Evolutionary conservation across 805 yeast species (phyloP).

Genomic region (Zygoascus biomembranicola): DNA sequence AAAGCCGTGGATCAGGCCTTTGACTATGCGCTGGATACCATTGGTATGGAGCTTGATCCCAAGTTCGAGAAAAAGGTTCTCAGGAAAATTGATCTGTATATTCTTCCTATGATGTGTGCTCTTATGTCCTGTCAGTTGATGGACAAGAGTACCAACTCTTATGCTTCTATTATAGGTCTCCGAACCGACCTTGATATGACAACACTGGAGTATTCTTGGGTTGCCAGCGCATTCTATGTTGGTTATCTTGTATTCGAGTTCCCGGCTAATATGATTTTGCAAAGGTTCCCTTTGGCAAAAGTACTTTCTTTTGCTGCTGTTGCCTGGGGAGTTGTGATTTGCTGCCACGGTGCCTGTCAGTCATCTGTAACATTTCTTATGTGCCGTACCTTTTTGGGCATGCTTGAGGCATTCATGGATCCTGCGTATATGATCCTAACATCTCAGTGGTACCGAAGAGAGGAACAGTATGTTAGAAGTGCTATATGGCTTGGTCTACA

Average conservation of each 20-base stretch:
- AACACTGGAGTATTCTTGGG: slow-evolving; percentile 37
- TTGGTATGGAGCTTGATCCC: neutral
- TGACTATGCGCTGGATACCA: neutral
- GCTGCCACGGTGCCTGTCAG: slow-evolving; percentile 39
- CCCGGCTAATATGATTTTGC: slow-evolving; percentile 40
- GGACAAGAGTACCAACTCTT: slow-evolving; percentile 51
- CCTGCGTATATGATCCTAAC: slow-evolving; percentile 48
- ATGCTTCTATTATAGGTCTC: slow-evolving; percentile 46
- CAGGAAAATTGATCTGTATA: slow-evolving; percentile 43
- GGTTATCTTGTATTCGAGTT: slow-evolving; percentile 56
- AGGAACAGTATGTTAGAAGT: slow-evolving; percentile 28
- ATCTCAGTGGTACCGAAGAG: slow-evolving; percentile 40
- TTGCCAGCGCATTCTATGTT: slow-evolving; percentile 52
- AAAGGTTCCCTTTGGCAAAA: slow-evolving; percentile 50
- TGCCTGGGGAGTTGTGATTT: slow-evolving; percentile 53
- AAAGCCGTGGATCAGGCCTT: neutral
- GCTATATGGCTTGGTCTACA: slow-evolving; percentile 36
- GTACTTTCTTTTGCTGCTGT: slow-evolving; percentile 40
- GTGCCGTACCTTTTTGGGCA: slow-evolving; percentile 42
- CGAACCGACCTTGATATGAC: slow-evolving; percentile 38
- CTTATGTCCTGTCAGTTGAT: slow-evolving; percentile 47
- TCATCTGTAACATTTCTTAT: slow-evolving; percentile 39
- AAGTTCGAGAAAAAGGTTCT: slow-evolving; percentile 23
- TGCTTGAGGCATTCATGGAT: slow-evolving; percentile 41
- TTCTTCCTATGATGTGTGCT: slow-evolving; percentile 44